Percentiles rank a stretch among this genome's conserved stretches.
These are phyloP conservation scores for Umbelopsis vinacea DNA, from an alignment of 192 early-diverging fungal species.

Conservation along the genomic window DNA sequence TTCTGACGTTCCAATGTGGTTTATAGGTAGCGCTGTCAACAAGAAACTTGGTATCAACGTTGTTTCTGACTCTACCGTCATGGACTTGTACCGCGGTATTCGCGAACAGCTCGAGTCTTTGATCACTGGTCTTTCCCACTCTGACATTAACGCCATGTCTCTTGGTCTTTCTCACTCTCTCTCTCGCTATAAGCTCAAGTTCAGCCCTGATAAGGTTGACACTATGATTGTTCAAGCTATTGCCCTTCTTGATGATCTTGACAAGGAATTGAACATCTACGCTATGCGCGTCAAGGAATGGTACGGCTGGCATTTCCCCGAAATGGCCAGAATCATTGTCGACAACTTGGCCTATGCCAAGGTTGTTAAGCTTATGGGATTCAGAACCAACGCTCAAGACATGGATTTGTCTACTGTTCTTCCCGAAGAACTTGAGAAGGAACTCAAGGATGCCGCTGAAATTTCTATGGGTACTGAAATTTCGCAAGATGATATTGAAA, in stretches of 20 bases:
- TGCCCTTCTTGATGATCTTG: constrained; percentile 95
- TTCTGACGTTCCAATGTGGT: neutral
- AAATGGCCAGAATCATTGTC: constrained; percentile 94
- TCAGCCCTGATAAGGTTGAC: constrained; percentile 99
- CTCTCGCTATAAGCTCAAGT: constrained; percentile 99
- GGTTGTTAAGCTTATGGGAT: constrained; percentile 88
- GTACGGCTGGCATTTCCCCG: constrained; percentile 99
- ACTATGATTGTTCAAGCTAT: constrained; percentile 99
- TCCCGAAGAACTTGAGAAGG: constrained; percentile 89
- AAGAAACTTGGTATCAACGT: constrained; percentile 89
- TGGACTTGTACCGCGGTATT: constrained; percentile 96
- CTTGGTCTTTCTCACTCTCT: constrained; percentile 99
- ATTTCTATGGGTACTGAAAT: constrained; percentile 99
- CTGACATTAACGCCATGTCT: constrained; percentile 94
- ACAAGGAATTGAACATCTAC: constrained; percentile 98
- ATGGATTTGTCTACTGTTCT: constrained; percentile 84
- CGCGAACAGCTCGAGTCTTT: constrained; percentile 91
- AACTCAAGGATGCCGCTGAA: constrained; percentile 96
- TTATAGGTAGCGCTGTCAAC: constrained; percentile 69
- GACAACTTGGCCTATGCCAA: constrained; percentile 96
- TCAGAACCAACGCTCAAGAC: constrained; percentile 80
- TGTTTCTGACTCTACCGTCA: constrained; percentile 79
- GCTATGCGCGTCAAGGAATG: constrained; percentile 98
- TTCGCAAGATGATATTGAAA: constrained; percentile 94
- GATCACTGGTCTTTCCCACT: constrained; percentile 82